These are phyloP conservation scores for Aspergillus sparsus DNA, from an alignment of 495 filamentous ascomycete species.

Conservation along the genomic window DNA sequence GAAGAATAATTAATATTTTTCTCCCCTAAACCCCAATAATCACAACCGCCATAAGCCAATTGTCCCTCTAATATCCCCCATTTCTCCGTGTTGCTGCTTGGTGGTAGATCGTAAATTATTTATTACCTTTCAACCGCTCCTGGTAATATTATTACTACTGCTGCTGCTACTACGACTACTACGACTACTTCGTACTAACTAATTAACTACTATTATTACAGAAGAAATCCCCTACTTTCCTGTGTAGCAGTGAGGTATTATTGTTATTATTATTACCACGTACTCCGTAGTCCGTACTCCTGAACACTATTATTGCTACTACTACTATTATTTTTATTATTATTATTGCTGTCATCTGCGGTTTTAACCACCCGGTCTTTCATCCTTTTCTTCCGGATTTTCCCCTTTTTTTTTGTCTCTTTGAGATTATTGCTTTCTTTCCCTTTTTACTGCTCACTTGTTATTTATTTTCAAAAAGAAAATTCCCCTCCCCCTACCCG, in stretches of 20 bases:
- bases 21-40: not conserved
- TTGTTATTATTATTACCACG: not conserved
- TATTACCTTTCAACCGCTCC: not conserved
- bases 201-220: not conserved
- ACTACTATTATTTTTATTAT: not conserved
- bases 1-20: not conserved
- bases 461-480: not conserved
- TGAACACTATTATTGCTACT: not conserved
- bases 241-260: not conserved
- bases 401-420: constrained; percentile 25
- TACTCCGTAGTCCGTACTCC: not conserved
- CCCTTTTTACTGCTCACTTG: not conserved
- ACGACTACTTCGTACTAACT: not conserved
- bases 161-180: no score
- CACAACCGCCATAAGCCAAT: not conserved
- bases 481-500: constrained; percentile 2
- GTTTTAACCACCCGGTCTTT: constrained; percentile 16
- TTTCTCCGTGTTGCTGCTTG: not conserved
- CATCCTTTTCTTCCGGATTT: constrained; percentile 12
- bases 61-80: not conserved
- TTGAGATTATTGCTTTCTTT: not conserved
- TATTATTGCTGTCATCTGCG: constrained; percentile 16
- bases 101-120: not conserved
- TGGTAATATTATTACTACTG: no score
- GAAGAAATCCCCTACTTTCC: no score